These are phyloP conservation scores for Basipetospora chlamydospora DNA, from an alignment of 2,329 filamentous ascomycete genomes.

Conservation along the genomic window DNA sequence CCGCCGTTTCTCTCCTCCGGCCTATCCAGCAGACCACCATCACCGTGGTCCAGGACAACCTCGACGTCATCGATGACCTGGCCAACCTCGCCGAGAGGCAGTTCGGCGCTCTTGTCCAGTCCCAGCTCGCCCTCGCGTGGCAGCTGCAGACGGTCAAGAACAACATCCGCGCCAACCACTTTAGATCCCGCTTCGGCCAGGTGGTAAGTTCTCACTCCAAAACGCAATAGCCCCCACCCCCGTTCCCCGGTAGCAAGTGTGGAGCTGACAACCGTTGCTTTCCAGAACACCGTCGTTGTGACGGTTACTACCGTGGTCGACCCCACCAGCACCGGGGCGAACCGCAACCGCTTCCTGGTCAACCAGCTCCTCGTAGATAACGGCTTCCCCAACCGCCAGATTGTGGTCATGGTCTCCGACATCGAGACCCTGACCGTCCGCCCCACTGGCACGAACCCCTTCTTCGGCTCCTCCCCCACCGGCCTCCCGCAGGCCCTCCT, in stretches of 20 bases:
- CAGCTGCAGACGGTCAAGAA: constrained; percentile 26
- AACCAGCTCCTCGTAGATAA: constrained; percentile 25
- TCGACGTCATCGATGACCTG: constrained; percentile 19
- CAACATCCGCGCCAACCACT: constrained; percentile 25
- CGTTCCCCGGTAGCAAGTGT: background rate
- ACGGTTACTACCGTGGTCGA: constrained; percentile 18
- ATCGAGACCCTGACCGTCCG: constrained; percentile 19
- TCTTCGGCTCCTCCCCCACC: constrained; percentile 9
- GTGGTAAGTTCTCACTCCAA: constrained; percentile 16
- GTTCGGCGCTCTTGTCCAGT: constrained; percentile 21
- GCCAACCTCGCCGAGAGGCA: constrained; percentile 20
- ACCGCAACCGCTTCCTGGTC: constrained; percentile 22
- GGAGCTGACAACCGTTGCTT: constrained; percentile 3
- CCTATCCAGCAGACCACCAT: constrained; percentile 18
- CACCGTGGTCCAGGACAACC: constrained; percentile 21
- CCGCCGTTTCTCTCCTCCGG: no score
- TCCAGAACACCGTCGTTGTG: constrained; percentile 23
- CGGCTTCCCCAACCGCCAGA: constrained; percentile 16
- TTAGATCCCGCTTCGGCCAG: constrained; percentile 20
- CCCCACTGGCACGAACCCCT: constrained; percentile 7
- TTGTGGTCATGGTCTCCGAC: constrained; percentile 24
- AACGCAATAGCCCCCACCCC: no score
- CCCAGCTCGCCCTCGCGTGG: constrained; percentile 19
- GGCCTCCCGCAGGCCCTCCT: constrained; percentile 9
- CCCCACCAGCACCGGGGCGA: background rate